Base-by-base conservation (phyloP, 1,284 basidiomycete genomes). In the Amylostereum chailletii region DNA sequence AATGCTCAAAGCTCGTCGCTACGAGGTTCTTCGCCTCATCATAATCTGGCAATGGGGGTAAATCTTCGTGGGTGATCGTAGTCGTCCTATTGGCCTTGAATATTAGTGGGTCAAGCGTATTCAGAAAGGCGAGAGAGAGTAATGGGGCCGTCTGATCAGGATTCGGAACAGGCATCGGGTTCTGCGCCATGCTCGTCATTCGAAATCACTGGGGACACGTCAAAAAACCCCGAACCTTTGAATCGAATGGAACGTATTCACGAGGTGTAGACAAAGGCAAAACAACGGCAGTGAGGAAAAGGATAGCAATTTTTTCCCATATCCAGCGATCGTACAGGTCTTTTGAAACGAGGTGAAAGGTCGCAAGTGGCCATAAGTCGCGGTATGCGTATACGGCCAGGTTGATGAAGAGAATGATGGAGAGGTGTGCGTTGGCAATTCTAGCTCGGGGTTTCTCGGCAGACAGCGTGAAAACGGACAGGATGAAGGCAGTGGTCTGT, bases 281-380 rank as follows among this genome's bases (percentile, higher is more conserved):
- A 26, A 72, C 50, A 1, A 74, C 58, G 0, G 67, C 71, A 1
- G 66, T 68, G 11, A 71, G 50, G 8, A 65, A 59, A 7, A 79
- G 64, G 19, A 78, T 9, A 57, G 67, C 46, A 61, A 68, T 47
- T 52, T 68, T 67, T 1, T 53, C 50, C 69, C 68, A 71, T 4
- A 71, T 56, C 19, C 68, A 36, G 10, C 68, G 67, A 38, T 69
- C 66, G 2, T 58, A 48, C n/a, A 58, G 53, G 53, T 81, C 77
- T 1, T 64, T 56, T 0, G 76, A 72, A 3, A 43, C 45, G 5
- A 71, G 61, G 37, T 65, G 60, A 54, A 61, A 71, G 0, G 75
- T 76, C 29, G 69, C 57, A 5, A 76, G 55, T 1, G 79, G 79
- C 61, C 68, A 74, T 29, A 79, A 54, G 57, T 81, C 75, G 41